These are phyloP conservation scores for Euphorbia celastroides DNA, from an alignment of 441 rosid species.

Conservation along the genomic window DNA sequence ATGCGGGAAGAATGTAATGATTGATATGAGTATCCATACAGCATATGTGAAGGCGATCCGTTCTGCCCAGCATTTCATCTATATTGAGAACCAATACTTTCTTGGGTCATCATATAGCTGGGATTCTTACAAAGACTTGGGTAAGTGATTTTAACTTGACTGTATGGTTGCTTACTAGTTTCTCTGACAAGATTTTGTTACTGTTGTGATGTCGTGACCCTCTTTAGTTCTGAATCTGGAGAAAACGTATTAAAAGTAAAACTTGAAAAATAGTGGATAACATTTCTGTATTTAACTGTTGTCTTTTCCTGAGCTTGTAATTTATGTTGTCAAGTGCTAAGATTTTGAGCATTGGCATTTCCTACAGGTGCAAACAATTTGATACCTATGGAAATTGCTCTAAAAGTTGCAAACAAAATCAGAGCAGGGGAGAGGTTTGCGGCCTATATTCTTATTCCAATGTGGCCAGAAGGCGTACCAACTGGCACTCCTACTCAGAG, in stretches of 20 bases:
- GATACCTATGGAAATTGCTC: constrained; percentile 97
- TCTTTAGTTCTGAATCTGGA: not conserved
- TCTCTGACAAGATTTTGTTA: not conserved
- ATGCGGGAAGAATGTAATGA: constrained; percentile 86
- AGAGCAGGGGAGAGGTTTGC: constrained; percentile 83
- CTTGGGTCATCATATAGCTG: constrained; percentile 89
- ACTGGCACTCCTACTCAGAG: constrained; percentile 73
- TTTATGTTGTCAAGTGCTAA: not conserved
- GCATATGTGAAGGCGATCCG: constrained; percentile 95
- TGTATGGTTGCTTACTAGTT: not conserved
- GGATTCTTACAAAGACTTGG: constrained; percentile 64
- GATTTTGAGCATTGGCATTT: constrained; percentile 6
- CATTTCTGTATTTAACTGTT: not conserved
- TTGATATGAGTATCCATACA: constrained; percentile 96
- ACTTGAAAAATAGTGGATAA: not conserved
- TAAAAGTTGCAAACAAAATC: constrained; percentile 86
- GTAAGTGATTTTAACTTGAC: constrained; percentile 26
- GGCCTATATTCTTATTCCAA: constrained; percentile 84
- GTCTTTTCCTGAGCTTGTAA: constrained; percentile 1
- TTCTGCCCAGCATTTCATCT: constrained; percentile 89
- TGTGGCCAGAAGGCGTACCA: constrained; percentile 99
- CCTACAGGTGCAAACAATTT: constrained; percentile 85
- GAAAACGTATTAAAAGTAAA: not conserved
- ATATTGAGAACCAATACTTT: constrained; percentile 95
- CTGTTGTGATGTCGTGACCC: not conserved